Base-by-base conservation (phyloP, 1,139 yeast genomes). In the Nakaseomyces delphensis region DNA sequence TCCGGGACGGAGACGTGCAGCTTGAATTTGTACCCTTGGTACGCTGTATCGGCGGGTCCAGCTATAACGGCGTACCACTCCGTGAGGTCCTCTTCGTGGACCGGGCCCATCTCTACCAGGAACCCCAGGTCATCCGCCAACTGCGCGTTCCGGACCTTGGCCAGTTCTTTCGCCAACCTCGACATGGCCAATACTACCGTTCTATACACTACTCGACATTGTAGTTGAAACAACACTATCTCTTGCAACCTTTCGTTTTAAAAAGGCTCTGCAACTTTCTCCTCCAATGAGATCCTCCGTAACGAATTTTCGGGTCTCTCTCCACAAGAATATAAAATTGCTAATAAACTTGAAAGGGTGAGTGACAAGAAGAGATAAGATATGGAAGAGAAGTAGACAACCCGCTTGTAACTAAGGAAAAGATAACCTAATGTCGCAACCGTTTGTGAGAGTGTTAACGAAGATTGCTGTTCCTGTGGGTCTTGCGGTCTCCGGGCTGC, bases 391-490 rank as follows among this genome's bases (percentile, higher is more conserved):
- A n/a, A n/a, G n/a, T n/a, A n/a, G n/a, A n/a, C n/a, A n/a, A n/a
- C n/a, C n/a, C n/a, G n/a, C n/a, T n/a, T n/a, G n/a, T n/a, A n/a
- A n/a, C n/a, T n/a, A n/a, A 28, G 3, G 16, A 4, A 28, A 4
- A 18, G 23, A 33, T 5, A 8, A 33, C 10, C n/a, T 2, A 11
- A 33, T 33, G 37, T 33, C 37, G 27, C 37, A 33, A 11, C 38
- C 11, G 15, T 35, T 56, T 3, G 50, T 53, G n/a, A 56, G 55
- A 42, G 44, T 47, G 15, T 28, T 60, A 41, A 61, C 58, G 9
- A 61, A 66, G 56, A 62, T 83, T 45, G 91, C 89, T 16, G 63
- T 81, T 40, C 91, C 91, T 23, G 74, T 75, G 1, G 91, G 89
- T 55, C 57, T 82, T 18, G 77, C 83, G 18, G 62, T 79, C 43